phyloP scores from a whole-genome alignment of 2,329 filamentous ascomycete species.

The Bertia moriformis region DNA sequence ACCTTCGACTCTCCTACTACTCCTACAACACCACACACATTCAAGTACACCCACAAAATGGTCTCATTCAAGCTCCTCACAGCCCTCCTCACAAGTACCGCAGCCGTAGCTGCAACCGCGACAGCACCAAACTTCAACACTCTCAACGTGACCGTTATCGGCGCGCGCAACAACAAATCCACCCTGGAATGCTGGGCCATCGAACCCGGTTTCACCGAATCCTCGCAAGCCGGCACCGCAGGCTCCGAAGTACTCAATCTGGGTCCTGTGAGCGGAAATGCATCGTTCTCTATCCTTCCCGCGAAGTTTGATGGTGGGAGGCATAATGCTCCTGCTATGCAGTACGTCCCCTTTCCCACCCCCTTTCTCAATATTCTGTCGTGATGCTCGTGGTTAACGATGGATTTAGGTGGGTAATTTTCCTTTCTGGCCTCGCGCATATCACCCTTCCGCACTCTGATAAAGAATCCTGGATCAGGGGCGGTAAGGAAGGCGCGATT shows the following conservation, averaged over 20 bases:
- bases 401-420: neutral
- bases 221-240: neutral
- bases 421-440: constrained; percentile 1
- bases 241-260: neutral
- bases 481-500: neutral
- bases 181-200: constrained; percentile 1
- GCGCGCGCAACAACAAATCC: neutral
- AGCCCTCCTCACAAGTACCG: neutral
- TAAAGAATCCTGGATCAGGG: neutral
- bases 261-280: neutral
- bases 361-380: neutral
- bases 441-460: neutral
- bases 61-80: neutral
- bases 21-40: too few relatives aligned
- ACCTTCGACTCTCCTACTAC: too few relatives aligned
- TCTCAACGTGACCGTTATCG: neutral
- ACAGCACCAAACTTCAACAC: neutral
- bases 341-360: constrained; percentile 1
- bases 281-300: neutral
- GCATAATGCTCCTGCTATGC: neutral
- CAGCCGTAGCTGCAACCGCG: neutral
- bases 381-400: neutral
- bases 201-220: neutral
- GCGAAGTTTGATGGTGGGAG: constrained; percentile 1
- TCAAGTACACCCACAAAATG: neutral